phyloP scores from a whole-genome alignment of 257 asterid species.

The Catharanthus roseus region DNA sequence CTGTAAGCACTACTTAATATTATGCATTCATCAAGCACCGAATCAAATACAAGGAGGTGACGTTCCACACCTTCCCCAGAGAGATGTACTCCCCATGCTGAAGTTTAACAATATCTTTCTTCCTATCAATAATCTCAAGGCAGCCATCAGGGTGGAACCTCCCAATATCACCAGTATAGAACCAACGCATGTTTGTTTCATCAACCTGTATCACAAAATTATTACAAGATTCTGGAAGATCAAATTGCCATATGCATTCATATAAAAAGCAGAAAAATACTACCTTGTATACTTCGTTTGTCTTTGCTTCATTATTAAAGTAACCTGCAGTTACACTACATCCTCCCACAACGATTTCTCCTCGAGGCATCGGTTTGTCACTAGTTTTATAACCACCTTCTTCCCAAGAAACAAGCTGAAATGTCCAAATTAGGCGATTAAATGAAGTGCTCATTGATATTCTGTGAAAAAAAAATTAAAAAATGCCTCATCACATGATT shows the following conservation, averaged over 20 bases:
- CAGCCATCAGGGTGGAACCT: constrained; percentile 87
- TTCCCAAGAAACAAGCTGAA: constrained; percentile 92
- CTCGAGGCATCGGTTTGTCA: constrained; percentile 92
- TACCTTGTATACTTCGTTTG: constrained; percentile 71
- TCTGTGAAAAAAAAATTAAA: not conserved
- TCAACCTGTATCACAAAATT: constrained; percentile 54
- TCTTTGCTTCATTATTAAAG: constrained; percentile 71
- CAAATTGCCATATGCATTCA: not conserved
- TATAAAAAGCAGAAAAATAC: constrained; percentile 12
- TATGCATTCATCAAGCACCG: not conserved
- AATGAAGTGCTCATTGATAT: not conserved
- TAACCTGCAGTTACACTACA: constrained; percentile 86
- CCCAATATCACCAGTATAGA: constrained; percentile 87
- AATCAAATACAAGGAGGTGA: not conserved
- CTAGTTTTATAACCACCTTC: constrained; percentile 75
- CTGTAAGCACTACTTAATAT: not conserved
- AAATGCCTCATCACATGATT: not conserved
- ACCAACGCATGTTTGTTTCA: constrained; percentile 87
- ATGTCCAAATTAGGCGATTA: constrained; percentile 16
- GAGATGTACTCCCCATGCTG: constrained; percentile 94
- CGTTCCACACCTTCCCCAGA: constrained; percentile 65
- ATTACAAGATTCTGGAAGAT: constrained; percentile 10
- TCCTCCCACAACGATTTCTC: constrained; percentile 86
- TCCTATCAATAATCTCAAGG: constrained; percentile 85
- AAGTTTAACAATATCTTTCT: constrained; percentile 89